Base-by-base conservation (phyloP, 2,329 filamentous ascomycete genomes). In the Albophoma yamanashiensis region DNA sequence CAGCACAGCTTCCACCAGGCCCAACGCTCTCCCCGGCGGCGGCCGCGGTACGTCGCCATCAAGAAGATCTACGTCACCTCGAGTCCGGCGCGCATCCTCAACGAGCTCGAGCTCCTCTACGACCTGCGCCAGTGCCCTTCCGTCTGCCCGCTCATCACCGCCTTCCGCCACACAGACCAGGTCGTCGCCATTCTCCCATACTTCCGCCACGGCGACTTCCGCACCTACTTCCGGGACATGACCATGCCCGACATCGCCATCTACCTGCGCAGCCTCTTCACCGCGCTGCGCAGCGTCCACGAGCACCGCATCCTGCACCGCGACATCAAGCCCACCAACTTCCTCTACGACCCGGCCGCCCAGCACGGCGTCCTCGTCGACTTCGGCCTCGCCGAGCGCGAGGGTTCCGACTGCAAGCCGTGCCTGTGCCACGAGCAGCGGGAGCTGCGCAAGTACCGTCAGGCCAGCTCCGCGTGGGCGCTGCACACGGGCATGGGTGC, bases 31-130 rank as follows among this genome's bases (percentile, higher is more conserved):
- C 66, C 67, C 12, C 70, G 69, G 55, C 67, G 70, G 50, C 71
- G 66, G 58, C 65, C 88, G 31, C 90, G 89, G 71, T 97, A 88
- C 69, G 95, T 99, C 63, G 94, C 95, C 25, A 90, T 99, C 74
- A 99, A 99, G 78, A 99, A 99, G 78, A 99, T 99, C 67, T 99
- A 99, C 73, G 94, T 97, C 64, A 99, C 95, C 0, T 97, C 92
- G 63, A 97, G 92, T 66, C 94, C 94, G 0, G 82, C 87, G 36
- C 89, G 94, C 55, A 97, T 99, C 67, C 85, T 96, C 70, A 99
- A 99, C 76, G 94, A 99, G 75, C 86, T 99, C 22, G 93, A 97
- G 68, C 82, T 99, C 27, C 84, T 99, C 27, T 86, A 96, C 71
- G 92, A 96, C 70, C 83, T 99, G 11, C 85, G 89, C 57, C 84